Percentiles rank a stretch among this genome's conserved stretches.
Evolutionary conservation across 2,329 filamentous ascomycete genomes (phyloP).

Genomic region (Colletotrichum musicola): DNA sequence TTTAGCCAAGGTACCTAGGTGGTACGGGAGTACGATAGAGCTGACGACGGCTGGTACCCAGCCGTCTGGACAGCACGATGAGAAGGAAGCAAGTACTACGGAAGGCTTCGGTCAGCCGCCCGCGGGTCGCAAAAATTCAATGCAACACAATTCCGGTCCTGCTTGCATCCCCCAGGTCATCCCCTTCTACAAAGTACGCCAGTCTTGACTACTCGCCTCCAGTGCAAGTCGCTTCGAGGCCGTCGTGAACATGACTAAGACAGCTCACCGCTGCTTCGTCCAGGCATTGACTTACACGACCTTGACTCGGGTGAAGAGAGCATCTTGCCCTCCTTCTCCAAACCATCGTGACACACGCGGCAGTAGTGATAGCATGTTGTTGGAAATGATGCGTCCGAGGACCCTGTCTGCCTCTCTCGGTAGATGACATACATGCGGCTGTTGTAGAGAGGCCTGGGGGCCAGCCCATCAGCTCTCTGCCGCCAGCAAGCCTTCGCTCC

Average conservation of each 20-base stretch:
- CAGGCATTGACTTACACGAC: conserved; percentile 12
- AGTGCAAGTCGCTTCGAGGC: conserved; percentile 17
- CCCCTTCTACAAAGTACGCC: neutral
- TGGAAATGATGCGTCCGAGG: neutral
- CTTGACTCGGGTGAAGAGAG: conserved; percentile 16
- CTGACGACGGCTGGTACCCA: conserved; percentile 21
- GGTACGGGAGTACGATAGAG: neutral
- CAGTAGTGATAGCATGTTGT: neutral
- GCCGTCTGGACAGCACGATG: neutral
- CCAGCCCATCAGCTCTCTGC: conserved; percentile 20
- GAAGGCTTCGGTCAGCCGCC: conserved; percentile 22
- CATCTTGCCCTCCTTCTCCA: conserved; percentile 15
- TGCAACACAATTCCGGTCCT: neutral
- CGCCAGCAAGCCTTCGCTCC: conserved; percentile 4
- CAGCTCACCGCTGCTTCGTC: conserved; percentile 32
- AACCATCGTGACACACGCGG: conserved; percentile 16
- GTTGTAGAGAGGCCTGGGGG: conserved; percentile 10
- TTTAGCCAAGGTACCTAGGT: conserved; percentile 13
- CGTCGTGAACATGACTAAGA: conserved; percentile 14
- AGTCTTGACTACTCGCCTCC: neutral
- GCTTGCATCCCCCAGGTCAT: neutral
- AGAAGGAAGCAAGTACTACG: too few relatives aligned
- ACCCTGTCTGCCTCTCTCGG: conserved; percentile 15
- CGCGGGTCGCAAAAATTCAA: neutral
- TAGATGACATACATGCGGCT: conserved; percentile 38